Percentiles rank a stretch among this genome's conserved stretches.
Evolutionary conservation across 495 filamentous ascomycete species (phyloP).

Genomic region (Aspergillus steynii): DNA sequence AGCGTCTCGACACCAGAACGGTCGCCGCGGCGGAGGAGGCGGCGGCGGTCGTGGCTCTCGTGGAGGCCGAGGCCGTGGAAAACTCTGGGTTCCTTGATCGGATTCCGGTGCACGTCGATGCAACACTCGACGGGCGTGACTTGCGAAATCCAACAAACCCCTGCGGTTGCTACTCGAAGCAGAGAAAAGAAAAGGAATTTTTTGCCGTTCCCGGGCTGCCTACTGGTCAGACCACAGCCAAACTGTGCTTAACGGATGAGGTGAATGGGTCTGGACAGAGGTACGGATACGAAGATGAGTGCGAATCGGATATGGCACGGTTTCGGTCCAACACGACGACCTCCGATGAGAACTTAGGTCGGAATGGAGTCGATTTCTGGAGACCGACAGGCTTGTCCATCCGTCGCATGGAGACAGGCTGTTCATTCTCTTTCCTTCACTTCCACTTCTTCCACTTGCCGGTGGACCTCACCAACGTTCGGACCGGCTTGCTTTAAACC

Average conservation of each 20-base stretch:
- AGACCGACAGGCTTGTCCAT: not conserved
- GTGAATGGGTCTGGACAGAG: slow-evolving; percentile 20
- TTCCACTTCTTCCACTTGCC: slow-evolving; percentile 9
- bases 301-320: slow-evolving; percentile 15
- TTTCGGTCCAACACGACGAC: slow-evolving; percentile 13
- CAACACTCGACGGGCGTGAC: slow-evolving; percentile 24
- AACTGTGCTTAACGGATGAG: slow-evolving; percentile 17
- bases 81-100: slow-evolving; percentile 56
- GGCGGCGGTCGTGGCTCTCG: slow-evolving; percentile 31
- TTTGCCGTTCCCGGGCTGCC: slow-evolving; percentile 23
- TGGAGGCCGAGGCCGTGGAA: slow-evolving; percentile 48
- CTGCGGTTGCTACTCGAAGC: slow-evolving; percentile 24
- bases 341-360: slow-evolving; percentile 4
- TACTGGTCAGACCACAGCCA: slow-evolving; percentile 20
- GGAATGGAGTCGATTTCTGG: not conserved
- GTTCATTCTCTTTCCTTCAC: slow-evolving; percentile 6
- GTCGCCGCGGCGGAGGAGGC: slow-evolving; percentile 37
- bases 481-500: not conserved
- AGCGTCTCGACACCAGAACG: slow-evolving; percentile 35
- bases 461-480: not conserved
- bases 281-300: slow-evolving; percentile 21
- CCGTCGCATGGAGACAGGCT: slow-evolving; percentile 6
- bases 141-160: slow-evolving; percentile 20
- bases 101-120: slow-evolving; percentile 24
- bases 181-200: slow-evolving; percentile 16